These are phyloP conservation scores for Pythium folliculosum DNA, from an alignment of 352 stramenopile genomes.

Conservation along the genomic window DNA sequence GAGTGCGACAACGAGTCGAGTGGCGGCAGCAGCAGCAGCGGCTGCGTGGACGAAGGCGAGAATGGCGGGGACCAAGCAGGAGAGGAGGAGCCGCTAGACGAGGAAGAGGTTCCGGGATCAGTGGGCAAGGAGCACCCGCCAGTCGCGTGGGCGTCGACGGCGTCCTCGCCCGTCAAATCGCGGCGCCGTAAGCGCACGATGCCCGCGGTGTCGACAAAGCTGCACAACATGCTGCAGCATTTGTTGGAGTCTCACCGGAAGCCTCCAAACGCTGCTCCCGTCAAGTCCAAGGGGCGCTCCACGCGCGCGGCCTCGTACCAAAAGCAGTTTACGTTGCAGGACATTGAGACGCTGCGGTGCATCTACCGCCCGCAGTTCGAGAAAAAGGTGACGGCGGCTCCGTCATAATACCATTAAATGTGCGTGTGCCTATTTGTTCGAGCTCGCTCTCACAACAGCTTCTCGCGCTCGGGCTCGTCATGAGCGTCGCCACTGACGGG, in stretches of 20 bases:
- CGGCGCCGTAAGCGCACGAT: slow-evolving; percentile 18
- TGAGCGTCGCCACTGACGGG: slow-evolving; percentile 26
- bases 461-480: slow-evolving; percentile 24
- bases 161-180: background rate
- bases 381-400: background rate
- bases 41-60: slow-evolving; percentile 7
- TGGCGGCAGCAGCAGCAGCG: slow-evolving; percentile 14
- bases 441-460: slow-evolving; percentile 9
- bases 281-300: too few species aligned
- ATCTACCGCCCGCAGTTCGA: slow-evolving; percentile 22
- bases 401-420: background rate
- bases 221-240: slow-evolving; percentile 22
- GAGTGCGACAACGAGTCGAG: slow-evolving; percentile 20
- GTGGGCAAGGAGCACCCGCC: slow-evolving; percentile 9
- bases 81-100: slow-evolving; percentile 16
- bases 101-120: background rate
- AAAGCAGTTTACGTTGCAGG: slow-evolving; percentile 26
- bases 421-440: too few species aligned
- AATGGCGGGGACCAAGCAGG: background rate
- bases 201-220: slow-evolving; percentile 1
- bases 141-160: slow-evolving; percentile 3
- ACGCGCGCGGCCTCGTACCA: slow-evolving; percentile 10
- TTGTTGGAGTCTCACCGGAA: slow-evolving; percentile 29
- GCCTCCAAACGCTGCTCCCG: background rate
- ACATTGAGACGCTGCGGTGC: slow-evolving; percentile 22